Evolutionary conservation across 495 filamentous ascomycete genomes (phyloP).

Genomic region (Parmelia sp.): DNA sequence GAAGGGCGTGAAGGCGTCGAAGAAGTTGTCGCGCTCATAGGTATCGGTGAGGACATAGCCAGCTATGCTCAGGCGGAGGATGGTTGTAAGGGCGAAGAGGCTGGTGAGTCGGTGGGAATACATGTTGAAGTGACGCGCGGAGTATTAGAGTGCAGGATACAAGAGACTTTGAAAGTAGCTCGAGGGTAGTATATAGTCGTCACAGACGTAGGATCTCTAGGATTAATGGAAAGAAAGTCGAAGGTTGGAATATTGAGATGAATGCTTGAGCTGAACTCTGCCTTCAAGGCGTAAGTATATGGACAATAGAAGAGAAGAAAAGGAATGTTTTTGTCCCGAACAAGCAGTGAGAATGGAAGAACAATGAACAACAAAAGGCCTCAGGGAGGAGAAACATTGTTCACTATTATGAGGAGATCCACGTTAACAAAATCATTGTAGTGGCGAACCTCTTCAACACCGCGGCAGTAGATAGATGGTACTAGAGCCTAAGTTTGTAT

Average conservation of each 20-base stretch:
- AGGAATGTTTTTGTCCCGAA: not conserved
- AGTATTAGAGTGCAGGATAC: not conserved
- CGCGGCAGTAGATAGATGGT: not conserved
- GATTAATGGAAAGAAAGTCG: not conserved
- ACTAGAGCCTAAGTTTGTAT: not conserved
- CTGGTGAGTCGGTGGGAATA: not conserved
- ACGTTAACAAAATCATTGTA: not conserved
- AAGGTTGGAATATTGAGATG: not conserved
- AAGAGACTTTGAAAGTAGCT: too few species aligned
- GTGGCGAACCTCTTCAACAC: not conserved
- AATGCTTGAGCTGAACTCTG: not conserved
- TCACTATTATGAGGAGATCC: not conserved
- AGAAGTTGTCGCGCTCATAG: conserved; percentile 42
- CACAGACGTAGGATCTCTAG: not conserved
- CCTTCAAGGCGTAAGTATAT: not conserved
- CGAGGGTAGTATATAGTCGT: not conserved
- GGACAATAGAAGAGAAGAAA: not conserved
- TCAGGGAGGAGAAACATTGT: not conserved
- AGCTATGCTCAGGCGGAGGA: conserved; percentile 38
- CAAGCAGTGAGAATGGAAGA: too few species aligned
- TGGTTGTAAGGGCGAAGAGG: conserved; percentile 8
- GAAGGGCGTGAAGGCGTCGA: conserved; percentile 50
- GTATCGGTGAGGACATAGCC: conserved; percentile 45
- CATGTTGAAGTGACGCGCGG: conserved; percentile 6
- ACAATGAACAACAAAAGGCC: not conserved